Evolutionary conservation across 2,329 filamentous ascomycete genomes (phyloP), one percentile per base, ranked within the genome.

Genomic region (Waltergamsia citrina): DNA sequence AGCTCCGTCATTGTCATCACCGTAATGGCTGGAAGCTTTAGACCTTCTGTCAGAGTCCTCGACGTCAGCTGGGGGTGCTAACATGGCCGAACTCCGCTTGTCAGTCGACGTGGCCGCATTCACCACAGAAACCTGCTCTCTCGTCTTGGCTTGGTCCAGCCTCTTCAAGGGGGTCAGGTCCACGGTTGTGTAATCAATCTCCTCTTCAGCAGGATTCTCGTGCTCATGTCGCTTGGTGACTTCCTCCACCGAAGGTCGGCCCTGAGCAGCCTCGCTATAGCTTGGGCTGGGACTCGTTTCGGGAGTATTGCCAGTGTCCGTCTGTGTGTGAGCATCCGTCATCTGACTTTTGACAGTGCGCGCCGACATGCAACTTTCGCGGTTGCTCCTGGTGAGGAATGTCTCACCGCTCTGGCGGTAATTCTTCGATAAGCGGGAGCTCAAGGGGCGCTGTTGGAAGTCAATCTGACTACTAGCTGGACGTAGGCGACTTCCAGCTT

Each of bases 401-500:
- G 79, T 82, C 41, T 87, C 82, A 16, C 78, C 62, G 57, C 85
- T 94, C 50, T 74, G 76, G 39, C 82, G 54, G 62, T 78, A 57
- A 40, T 68, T 69, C 38, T 63, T 69, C 81, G 34, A 5, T 22
- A 14, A 16, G 9, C 19, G 12, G 11, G 29, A 32, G 29, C 29
- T 32, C 6, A 20, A 14, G 9, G 29, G 29, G 4, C 29, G 29
- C 14, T 17, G 19, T 43, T 78, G 78, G 56, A 85, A 92, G 49
- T 90, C 85, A 53, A 95, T 93, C 44, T 82, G 75, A 38, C 81
- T 85, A 61, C 81, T 86, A 17, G 74, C 68, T 3, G 87, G 85
- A 36, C 85, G 69, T 35, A 74, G 67, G 6, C 49, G 50, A 32
- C 78, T 74, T 22, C 86, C 87, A n/a, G 88, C 88, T 60, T 95